These are phyloP conservation scores for Aurinia saxatilis DNA, from an alignment of 345 rosid genomes.

Conservation along the genomic window DNA sequence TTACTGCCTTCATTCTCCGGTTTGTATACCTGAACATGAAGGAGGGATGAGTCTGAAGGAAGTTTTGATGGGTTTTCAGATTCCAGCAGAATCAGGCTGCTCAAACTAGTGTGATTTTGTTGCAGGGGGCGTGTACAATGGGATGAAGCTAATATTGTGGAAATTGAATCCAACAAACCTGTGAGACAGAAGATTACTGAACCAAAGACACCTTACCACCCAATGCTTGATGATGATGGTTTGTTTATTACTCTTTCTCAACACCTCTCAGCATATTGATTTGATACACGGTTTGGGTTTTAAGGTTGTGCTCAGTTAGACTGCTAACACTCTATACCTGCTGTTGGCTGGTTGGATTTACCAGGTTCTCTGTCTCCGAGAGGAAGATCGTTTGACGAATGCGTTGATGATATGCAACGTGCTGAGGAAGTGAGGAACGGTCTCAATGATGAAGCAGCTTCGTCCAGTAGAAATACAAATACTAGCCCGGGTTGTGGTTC, in stretches of 20 bases:
- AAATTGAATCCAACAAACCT: conserved; percentile 95
- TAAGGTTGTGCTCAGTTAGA: background rate
- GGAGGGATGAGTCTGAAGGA: background rate
- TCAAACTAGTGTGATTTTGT: conserved; percentile 17
- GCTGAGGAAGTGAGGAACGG: conserved; percentile 63
- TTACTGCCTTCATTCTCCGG: too few species aligned
- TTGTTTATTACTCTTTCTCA: conserved; percentile 18
- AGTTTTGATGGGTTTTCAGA: background rate
- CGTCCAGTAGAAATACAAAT: conserved; percentile 64
- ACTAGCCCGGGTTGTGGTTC: conserved; percentile 29
- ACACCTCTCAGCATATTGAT: too few species aligned
- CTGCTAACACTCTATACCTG: background rate
- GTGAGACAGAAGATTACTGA: conserved; percentile 96
- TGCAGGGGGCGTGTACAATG: conserved; percentile 68
- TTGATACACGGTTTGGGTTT: background rate
- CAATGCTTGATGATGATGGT: conserved; percentile 90
- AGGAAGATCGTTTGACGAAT: conserved; percentile 46
- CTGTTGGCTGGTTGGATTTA: background rate
- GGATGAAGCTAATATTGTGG: conserved; percentile 81
- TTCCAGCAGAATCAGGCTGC: background rate
- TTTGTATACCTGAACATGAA: too few species aligned
- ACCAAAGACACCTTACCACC: conserved; percentile 97
- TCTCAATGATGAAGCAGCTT: conserved; percentile 59
- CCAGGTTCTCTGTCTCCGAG: conserved; percentile 67
- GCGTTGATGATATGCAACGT: conserved; percentile 47